A percentile compares a stretch with the other conserved stretches of the same genome.
Conservation (phyloP, 2,329 filamentous ascomycete species). For the Aspergillus sp. region DNA sequence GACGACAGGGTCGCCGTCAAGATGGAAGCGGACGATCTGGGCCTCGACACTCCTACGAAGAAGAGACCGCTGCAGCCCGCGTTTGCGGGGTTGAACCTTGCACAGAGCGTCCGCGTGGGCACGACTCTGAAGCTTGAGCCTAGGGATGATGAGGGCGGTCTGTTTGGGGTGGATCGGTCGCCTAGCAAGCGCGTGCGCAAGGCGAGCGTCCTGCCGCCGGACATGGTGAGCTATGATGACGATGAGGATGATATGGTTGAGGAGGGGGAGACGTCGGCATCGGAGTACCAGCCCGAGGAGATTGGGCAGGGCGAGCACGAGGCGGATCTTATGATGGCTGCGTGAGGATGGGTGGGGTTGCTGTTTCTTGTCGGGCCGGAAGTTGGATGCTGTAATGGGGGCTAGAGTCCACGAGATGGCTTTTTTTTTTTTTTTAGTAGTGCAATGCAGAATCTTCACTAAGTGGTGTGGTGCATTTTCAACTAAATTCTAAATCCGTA, state of each 20-base stretch:
- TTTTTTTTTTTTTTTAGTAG: no score
- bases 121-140: slow-evolving; percentile 3
- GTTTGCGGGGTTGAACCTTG: slow-evolving; percentile 2
- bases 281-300: slow-evolving; percentile 19
- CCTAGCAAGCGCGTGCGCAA: slow-evolving; percentile 20
- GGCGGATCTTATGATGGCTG: slow-evolving; percentile 7
- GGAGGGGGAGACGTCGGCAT: slow-evolving; percentile 17
- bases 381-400: not conserved
- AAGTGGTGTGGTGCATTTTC: no score
- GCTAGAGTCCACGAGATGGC: not conserved
- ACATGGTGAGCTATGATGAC: slow-evolving; percentile 17
- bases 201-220: slow-evolving; percentile 13
- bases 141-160: not conserved
- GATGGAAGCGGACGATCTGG: slow-evolving; percentile 4
- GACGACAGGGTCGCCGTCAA: slow-evolving; percentile 7
- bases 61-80: slow-evolving; percentile 6
- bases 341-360: not conserved
- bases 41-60: not conserved
- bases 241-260: slow-evolving; percentile 10
- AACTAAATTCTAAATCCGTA: no score
- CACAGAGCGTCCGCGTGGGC: not conserved
- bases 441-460: no score
- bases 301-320: not conserved
- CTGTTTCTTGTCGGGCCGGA: not conserved
- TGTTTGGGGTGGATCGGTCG: not conserved